Percentiles rank a stretch among this genome's conserved stretches.
phyloP scores from a whole-genome alignment of 805 yeast species.

The Ogataea philodendri region DNA sequence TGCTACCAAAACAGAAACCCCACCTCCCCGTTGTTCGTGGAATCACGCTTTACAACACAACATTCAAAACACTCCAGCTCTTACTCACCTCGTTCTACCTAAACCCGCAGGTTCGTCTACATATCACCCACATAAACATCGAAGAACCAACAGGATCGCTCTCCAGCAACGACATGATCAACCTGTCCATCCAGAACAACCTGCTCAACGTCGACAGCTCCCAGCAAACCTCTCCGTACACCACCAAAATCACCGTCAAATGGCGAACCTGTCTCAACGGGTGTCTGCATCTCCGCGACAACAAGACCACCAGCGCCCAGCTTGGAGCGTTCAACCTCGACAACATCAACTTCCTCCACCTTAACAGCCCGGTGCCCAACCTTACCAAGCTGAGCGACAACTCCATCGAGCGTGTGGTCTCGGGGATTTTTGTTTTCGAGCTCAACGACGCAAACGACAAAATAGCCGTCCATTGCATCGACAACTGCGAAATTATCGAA shows the following conservation, averaged over 20 bases:
- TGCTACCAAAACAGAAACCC: constrained; percentile 55
- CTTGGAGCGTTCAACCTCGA: constrained; percentile 28
- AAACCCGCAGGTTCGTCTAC: constrained; percentile 51
- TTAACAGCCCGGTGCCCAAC: constrained; percentile 1
- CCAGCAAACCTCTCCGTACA: constrained; percentile 33
- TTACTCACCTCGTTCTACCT: constrained; percentile 55
- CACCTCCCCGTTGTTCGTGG: constrained; percentile 59
- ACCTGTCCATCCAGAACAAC: constrained; percentile 26
- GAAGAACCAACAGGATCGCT: constrained; percentile 31
- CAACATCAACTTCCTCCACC: constrained; percentile 19
- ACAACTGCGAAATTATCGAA: constrained; percentile 60
- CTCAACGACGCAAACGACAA: constrained; percentile 52
- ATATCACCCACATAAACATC: constrained; percentile 42
- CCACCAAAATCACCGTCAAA: constrained; percentile 51
- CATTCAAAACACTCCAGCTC: constrained; percentile 55
- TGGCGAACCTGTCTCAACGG: constrained; percentile 58
- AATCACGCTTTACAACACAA: constrained; percentile 50
- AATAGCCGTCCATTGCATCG: constrained; percentile 63
- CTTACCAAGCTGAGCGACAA: constrained; percentile 7
- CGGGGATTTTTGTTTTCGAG: constrained; percentile 67
- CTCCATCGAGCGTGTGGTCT: constrained; percentile 37
- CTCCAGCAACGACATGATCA: constrained; percentile 28
- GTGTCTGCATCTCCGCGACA: constrained; percentile 44
- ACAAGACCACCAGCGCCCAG: constrained; percentile 26
- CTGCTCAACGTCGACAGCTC: constrained; percentile 14